These are phyloP conservation scores for Asterochloris erici DNA, from an alignment of 139 green algal genomes.

Conservation along the genomic window DNA sequence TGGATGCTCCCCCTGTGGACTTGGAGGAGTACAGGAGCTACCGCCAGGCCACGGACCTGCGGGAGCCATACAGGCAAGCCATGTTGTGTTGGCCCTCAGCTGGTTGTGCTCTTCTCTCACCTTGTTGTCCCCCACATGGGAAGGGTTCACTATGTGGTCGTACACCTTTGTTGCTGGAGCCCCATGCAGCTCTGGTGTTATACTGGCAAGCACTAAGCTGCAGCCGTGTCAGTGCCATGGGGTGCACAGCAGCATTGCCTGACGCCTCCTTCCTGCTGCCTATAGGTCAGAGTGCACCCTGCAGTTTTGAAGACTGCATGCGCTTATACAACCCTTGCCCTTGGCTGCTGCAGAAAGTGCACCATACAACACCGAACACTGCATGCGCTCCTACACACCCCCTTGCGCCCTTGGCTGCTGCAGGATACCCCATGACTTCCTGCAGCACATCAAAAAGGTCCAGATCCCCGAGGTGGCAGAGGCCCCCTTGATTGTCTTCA, in stretches of 20 bases:
- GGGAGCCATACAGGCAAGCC: constrained; percentile 59
- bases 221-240: too few relatives aligned
- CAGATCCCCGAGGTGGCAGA: constrained; percentile 28
- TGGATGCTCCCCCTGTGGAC: constrained; percentile 25
- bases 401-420: neutral
- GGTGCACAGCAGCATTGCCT: too few relatives aligned
- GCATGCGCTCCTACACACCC: neutral
- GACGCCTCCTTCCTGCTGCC: too few relatives aligned
- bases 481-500: constrained; percentile 78
- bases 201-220: too few relatives aligned
- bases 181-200: too few relatives aligned
- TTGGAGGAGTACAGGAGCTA: constrained; percentile 47
- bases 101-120: neutral
- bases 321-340: neutral
- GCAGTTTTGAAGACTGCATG: too few relatives aligned
- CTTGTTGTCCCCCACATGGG: too few relatives aligned
- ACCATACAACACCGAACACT: neutral
- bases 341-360: neutral
- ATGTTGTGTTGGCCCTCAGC: neutral
- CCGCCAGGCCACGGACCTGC: constrained; percentile 47
- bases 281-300: too few relatives aligned
- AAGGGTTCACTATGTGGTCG: too few relatives aligned
- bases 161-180: too few relatives aligned
- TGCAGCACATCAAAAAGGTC: constrained; percentile 35
- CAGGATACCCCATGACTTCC: constrained; percentile 44